Conservation (phyloP, 768 basidiomycete genomes). For the Tricholoma sp. region DNA sequence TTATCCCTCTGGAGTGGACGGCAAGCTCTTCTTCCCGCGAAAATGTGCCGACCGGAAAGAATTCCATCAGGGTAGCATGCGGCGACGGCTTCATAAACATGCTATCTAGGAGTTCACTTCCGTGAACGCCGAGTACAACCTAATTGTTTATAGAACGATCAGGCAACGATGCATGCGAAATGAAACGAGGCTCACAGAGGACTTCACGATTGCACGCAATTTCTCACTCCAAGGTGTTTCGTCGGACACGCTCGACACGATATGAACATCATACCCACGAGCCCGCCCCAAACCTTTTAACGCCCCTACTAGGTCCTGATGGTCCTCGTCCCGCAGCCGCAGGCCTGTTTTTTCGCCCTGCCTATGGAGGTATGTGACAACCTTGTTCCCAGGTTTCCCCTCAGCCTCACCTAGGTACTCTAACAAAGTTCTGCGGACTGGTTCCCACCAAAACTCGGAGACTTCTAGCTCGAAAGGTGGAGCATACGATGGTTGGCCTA, state of each 20-base stretch:
- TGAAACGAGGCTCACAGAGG: constrained; percentile 46
- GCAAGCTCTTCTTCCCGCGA: constrained; percentile 57
- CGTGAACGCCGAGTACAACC: constrained; percentile 59
- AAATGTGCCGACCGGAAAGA: constrained; percentile 68
- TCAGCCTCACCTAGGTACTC: constrained; percentile 35
- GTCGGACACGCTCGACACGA: constrained; percentile 44
- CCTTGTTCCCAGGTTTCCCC: constrained; percentile 28
- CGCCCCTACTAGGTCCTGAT: constrained; percentile 55
- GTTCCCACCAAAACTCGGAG: constrained; percentile 68
- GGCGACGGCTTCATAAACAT: constrained; percentile 63
- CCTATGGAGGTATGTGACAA: constrained; percentile 64
- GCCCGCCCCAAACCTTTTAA: constrained; percentile 46
- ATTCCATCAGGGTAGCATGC: constrained; percentile 66
- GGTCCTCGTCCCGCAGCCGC: constrained; percentile 49
- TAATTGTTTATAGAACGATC: constrained; percentile 18
- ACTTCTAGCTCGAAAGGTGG: constrained; percentile 38
- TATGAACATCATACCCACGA: constrained; percentile 49
- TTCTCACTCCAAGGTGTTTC: constrained; percentile 56
- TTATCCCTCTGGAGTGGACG: constrained; percentile 45
- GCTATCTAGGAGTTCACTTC: constrained; percentile 59
- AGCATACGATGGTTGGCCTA: constrained; percentile 36
- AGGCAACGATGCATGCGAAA: constrained; percentile 6
- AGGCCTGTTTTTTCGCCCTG: constrained; percentile 49
- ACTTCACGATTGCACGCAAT: constrained; percentile 60
- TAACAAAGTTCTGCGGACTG: constrained; percentile 39